These are phyloP conservation scores for Epichloe scottii DNA, from an alignment of 2,329 filamentous ascomycete species.

Conservation along the genomic window DNA sequence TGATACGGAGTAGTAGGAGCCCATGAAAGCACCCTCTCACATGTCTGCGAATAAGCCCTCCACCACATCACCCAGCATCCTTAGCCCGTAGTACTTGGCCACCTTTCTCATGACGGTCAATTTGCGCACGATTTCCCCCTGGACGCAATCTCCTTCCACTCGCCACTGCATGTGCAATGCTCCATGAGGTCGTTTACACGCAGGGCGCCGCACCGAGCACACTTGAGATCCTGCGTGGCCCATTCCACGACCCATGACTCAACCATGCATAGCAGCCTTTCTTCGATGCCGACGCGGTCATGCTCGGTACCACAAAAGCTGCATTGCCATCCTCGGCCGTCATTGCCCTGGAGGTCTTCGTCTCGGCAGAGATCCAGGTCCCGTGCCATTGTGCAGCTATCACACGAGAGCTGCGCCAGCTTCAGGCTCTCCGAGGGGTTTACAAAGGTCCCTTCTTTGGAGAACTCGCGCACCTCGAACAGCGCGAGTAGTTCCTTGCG, in stretches of 20 bases:
- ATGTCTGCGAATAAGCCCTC: conserved; percentile 42
- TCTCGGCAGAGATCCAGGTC: conserved; percentile 91
- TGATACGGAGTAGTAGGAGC: too few species aligned
- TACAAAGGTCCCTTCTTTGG: conserved; percentile 69
- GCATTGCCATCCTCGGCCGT: conserved; percentile 56
- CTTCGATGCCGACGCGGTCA: conserved; percentile 71
- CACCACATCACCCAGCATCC: conserved; percentile 69
- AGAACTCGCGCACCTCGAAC: conserved; percentile 93
- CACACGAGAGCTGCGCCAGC: conserved; percentile 68
- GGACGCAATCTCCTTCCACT: conserved; percentile 64
- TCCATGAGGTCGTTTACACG: conserved; percentile 91
- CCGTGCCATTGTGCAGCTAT: conserved; percentile 77
- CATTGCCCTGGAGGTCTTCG: conserved; percentile 51
- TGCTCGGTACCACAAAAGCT: conserved; percentile 62
- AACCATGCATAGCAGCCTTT: conserved; percentile 64
- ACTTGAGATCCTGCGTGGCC: conserved; percentile 84
- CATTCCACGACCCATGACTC: conserved; percentile 67
- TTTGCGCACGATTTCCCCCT: conserved; percentile 49
- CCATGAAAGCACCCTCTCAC: conserved; percentile 13
- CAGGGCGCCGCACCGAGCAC: conserved; percentile 55
- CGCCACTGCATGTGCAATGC: conserved; percentile 84
- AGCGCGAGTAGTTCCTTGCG: conserved; percentile 80
- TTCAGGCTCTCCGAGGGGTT: conserved; percentile 71
- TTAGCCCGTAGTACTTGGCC: conserved; percentile 65
- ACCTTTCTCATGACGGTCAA: conserved; percentile 63